Conservation (phyloP, 2,329 filamentous ascomycete species). For the Pyrenophora teres region DNA sequence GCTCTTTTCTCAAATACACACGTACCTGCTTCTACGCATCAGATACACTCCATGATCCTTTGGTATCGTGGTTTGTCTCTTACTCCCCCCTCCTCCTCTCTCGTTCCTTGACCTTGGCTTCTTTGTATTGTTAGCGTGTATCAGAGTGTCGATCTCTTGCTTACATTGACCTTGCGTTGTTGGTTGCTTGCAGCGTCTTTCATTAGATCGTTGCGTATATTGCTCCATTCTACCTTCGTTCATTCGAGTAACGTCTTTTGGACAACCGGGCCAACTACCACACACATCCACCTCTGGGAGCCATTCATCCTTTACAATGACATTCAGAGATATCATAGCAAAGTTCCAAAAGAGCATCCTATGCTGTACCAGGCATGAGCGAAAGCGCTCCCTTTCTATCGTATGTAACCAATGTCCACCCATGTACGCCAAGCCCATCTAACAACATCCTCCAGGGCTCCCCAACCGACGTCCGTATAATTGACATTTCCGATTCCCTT, state of each 20-base stretch:
- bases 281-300: too few species aligned
- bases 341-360: constrained; percentile 30
- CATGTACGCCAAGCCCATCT: background rate
- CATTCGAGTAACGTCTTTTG: background rate
- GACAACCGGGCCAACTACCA: background rate
- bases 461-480: constrained; percentile 37
- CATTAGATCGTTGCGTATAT: background rate
- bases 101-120: background rate
- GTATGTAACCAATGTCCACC: background rate
- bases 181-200: constrained; percentile 1
- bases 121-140: constrained; percentile 3
- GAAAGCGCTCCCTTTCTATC: constrained; percentile 11
- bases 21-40: background rate
- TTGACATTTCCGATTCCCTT: constrained; percentile 35
- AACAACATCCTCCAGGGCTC: constrained; percentile 23
- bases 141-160: too few species aligned
- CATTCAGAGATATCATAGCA: constrained; percentile 27
- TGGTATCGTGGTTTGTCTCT: background rate
- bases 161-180: background rate
- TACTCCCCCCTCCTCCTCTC: background rate
- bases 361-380: constrained; percentile 31
- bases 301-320: constrained; percentile 15
- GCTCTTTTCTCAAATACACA: background rate
- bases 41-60: background rate
- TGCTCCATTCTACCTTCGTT: background rate